Percentiles rank a stretch among this genome's conserved stretches.
phyloP scores from a whole-genome alignment of 495 filamentous ascomycete species.

The Bacidia rubella region DNA sequence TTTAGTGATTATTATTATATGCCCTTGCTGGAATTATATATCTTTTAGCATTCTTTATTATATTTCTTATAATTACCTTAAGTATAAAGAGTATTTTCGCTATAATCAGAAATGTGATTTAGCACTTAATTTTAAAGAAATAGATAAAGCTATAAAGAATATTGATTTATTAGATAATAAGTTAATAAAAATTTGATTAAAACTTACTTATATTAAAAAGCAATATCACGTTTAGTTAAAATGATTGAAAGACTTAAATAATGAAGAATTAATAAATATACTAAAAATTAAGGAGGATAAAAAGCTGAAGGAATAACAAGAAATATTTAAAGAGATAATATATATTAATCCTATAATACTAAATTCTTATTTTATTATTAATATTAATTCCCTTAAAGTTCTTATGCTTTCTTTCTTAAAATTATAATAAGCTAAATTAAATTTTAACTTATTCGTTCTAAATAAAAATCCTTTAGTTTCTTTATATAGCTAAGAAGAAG shows the following conservation, averaged over 20 bases:
- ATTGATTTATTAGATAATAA: not conserved
- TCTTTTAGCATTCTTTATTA: no score
- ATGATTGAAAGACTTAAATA: no score
- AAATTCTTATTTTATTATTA: not conserved
- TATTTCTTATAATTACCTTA: no score
- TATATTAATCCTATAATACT: not conserved
- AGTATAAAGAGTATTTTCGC: not conserved
- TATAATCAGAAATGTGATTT: not conserved
- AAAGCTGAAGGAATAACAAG: not conserved
- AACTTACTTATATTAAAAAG: not conserved
- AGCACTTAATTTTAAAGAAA: not conserved
- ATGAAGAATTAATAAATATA: not conserved
- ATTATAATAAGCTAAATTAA: not conserved
- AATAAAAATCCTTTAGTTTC: not conserved
- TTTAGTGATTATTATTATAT: not conserved
- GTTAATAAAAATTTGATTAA: not conserved
- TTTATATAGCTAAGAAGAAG: conserved; percentile 2
- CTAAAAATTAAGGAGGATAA: not conserved
- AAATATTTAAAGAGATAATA: not conserved
- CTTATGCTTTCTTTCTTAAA: not conserved
- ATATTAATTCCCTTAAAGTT: not conserved
- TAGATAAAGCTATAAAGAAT: not conserved
- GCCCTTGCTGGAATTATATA: not conserved
- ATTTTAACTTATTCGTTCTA: not conserved
- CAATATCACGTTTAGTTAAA: not conserved